Percentiles rank a stretch among this genome's conserved stretches.
Conservation (phyloP, 257 asterid species). For the Parsonsia alboflavescens region DNA sequence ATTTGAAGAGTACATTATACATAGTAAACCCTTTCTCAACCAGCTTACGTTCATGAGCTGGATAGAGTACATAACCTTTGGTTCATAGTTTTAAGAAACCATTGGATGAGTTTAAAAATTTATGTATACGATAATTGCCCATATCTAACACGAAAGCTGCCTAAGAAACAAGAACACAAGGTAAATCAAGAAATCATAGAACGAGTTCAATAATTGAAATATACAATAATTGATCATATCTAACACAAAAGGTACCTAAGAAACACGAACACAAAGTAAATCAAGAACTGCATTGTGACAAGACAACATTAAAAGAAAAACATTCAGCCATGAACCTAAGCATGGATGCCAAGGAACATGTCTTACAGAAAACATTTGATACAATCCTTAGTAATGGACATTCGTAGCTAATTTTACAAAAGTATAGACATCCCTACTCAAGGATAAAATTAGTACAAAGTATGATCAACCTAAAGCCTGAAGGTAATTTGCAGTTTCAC, state of each 20-base stretch:
- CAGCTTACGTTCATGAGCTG: background rate
- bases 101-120: background rate
- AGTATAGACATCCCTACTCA: background rate
- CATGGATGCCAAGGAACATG: background rate
- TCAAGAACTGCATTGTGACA: background rate
- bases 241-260: background rate
- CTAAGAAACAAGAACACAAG: background rate
- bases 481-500: background rate
- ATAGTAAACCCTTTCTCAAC: background rate
- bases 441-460: background rate
- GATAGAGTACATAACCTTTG: background rate
- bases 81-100: background rate
- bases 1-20: background rate
- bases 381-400: background rate
- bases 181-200: background rate
- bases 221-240: background rate
- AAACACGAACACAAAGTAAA: background rate
- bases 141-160: background rate
- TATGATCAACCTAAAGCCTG: background rate
- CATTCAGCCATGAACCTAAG: background rate
- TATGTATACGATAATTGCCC: background rate
- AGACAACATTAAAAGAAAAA: background rate
- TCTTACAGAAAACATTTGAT: background rate
- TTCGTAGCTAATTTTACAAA: background rate
- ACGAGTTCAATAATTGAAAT: too few relatives aligned